phyloP scores from a whole-genome alignment of 1,284 basidiomycete species.

The Mycosarcoma mackinlayi region DNA sequence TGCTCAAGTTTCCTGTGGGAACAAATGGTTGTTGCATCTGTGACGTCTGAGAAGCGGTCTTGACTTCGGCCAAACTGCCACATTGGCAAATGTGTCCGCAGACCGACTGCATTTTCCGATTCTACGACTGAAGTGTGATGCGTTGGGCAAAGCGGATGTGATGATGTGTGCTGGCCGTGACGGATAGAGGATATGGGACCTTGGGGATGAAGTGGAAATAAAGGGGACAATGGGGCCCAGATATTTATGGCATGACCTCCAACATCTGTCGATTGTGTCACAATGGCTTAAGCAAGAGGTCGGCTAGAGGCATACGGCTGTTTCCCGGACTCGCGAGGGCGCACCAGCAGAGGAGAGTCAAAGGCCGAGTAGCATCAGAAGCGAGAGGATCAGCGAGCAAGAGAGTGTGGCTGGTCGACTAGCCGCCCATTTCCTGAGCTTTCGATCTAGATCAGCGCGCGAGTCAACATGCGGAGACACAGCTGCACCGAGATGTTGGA shows the following conservation, averaged over 20 bases:
- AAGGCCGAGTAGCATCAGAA: too few species aligned
- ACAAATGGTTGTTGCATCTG: constrained; percentile 1
- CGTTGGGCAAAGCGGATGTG: too few species aligned
- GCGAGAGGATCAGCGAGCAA: background rate
- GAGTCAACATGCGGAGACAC: constrained; percentile 2
- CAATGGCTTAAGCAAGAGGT: constrained; percentile 2
- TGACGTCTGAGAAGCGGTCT: background rate
- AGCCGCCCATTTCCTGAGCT: background rate
- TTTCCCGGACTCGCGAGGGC: too few species aligned
- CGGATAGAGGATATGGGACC: background rate
- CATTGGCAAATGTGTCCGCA: constrained; percentile 25
- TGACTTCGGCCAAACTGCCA: background rate
- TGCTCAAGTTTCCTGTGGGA: background rate
- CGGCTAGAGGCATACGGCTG: constrained; percentile 11
- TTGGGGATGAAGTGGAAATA: too few species aligned
- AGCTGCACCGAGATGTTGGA: too few species aligned
- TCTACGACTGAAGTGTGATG: background rate
- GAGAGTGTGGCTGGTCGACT: constrained; percentile 2
- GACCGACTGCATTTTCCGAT: constrained; percentile 7
- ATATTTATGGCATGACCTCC: constrained; percentile 6
- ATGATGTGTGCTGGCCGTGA: too few species aligned
- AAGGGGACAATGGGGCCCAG: background rate
- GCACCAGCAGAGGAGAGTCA: background rate
- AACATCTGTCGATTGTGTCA: background rate
- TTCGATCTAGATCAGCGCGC: background rate